Base-by-base conservation (phyloP, 2,329 filamentous ascomycete genomes). In the Emergomyces africanus region DNA sequence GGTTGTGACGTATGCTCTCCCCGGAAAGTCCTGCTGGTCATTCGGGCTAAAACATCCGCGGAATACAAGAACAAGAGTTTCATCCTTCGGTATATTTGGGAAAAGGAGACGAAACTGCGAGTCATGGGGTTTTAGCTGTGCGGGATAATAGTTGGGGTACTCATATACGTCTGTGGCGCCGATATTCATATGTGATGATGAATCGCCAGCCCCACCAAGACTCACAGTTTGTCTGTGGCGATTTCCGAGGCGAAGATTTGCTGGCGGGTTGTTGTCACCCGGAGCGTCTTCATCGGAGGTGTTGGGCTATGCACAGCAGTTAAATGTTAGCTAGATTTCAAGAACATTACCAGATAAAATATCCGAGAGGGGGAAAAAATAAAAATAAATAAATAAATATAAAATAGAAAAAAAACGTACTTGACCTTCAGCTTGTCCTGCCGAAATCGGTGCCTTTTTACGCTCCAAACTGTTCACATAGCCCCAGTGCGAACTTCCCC, bases 41-140 rank as follows among this genome's bases (percentile, higher is more conserved):
- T 85, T 87, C 0, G 85, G 83, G 66, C 84, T 87, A 90, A 94
- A 99, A 0, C 90, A 89, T 18, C 91, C 92, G 51, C 91, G 84
- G 75, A 97, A 97, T 1, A 99, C 94, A 55, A 97, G 79, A 2
- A 96, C 86, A 8, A 96, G 78, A 70, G 90, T 90, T 68, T 97
- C 90, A 20, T 88, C 83, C 35, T 83, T 77, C 3, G 85, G 82
- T 0, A 90, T 88, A 61, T 85, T 83, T 0, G 92, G 91, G 73
- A 99, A 99, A 0, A 99, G 78, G 58, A 96, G 84, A 8, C 90
- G 82, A 70, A 99, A 99, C 69, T 97, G 94, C 2, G 90, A 88
- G 68, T 96, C 90, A 70, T 99, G 95, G 3, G 88, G 86, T 66
- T 82, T 87, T 15, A 96, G 77, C 63, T 92, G 88, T 0, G 85